Base-by-base conservation (phyloP, 768 basidiomycete genomes). In the Boletellus ananiceps region DNA sequence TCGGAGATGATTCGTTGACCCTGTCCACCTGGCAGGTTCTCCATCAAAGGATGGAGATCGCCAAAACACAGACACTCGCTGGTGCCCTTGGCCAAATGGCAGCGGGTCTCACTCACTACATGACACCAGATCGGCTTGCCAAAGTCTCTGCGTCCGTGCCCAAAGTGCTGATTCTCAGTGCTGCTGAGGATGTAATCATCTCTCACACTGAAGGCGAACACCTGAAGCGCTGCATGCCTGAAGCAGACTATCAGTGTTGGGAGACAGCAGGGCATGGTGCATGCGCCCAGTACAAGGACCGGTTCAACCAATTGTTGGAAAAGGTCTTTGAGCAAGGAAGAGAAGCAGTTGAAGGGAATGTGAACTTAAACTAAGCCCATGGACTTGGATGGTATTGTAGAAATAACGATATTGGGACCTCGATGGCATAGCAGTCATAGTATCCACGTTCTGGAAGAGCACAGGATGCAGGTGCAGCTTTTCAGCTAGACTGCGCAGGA, bases 11-110 rank as follows among this genome's bases (percentile, higher is more conserved):
- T 29, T 18, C 32, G 15, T 18, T 25, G 1, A 42, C 18, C 32
- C 33, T 31, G 35, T 43, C 19, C 27, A 16, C 37, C n/a, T 38
- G 47, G 33, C 44, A 88, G 84, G 50, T 57, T 3, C 74, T 73
- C 55, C 63, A 70, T 35, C 66, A 60, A 15, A 80, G 83, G 16
- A 67, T 80, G 15, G 56, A 64, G 5, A 67, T 77, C 7, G 82
- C 84, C 2, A 76, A 74, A 31, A 79, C 78, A 3, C 90, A 89
- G 55, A 71, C 68, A 3, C 62, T 83, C 44, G 51, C 78, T 15
- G 89, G 89, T 0, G 68, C 78, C 23, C 49, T 92, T 14, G 88
- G 84, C 11, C 91, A 93, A 63, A 82, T 86, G 79, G 72, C 70
- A 13, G 86, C 89, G 1, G 82, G 59, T 0, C 54, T 86, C 1